A percentile compares a stretch with the other conserved stretches of the same genome.
Evolutionary conservation across 2,329 filamentous ascomycete genomes (phyloP).

Genomic region (Monilinia aucupariae): DNA sequence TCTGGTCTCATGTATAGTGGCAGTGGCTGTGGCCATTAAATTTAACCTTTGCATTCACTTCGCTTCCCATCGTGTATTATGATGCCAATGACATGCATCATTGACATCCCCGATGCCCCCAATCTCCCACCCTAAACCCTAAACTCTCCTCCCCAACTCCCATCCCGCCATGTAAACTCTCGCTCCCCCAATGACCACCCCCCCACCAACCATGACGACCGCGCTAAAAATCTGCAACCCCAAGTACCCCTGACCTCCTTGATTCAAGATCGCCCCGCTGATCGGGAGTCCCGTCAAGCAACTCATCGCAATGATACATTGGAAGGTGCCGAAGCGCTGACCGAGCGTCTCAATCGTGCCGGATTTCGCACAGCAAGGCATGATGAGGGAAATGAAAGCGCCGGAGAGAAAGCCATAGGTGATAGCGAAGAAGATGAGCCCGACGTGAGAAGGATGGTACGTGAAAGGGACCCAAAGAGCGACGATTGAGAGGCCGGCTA

Average conservation of each 20-base stretch:
- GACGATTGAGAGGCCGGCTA: conserved; percentile 42
- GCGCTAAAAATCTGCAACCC: conserved; percentile 7
- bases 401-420: conserved; percentile 64
- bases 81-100: no score
- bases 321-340: conserved; percentile 35
- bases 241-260: background rate
- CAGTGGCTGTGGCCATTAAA: no score
- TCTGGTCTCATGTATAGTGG: no score
- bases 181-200: background rate
- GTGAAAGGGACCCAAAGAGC: conserved; percentile 49
- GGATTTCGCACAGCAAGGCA: conserved; percentile 57
- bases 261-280: conserved; percentile 14
- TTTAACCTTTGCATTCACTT: no score
- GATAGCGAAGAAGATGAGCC: conserved; percentile 54
- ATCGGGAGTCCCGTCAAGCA: conserved; percentile 16
- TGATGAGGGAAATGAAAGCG: conserved; percentile 55
- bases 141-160: background rate
- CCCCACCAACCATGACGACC: background rate
- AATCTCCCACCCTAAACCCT: background rate
- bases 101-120: no score
- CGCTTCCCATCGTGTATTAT: no score
- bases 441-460: conserved; percentile 41
- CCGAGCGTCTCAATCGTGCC: conserved; percentile 34
- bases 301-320: conserved; percentile 18
- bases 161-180: background rate